Conservation (phyloP, 2,329 filamentous ascomycete genomes). For the Pyrenochaeta sp. region DNA sequence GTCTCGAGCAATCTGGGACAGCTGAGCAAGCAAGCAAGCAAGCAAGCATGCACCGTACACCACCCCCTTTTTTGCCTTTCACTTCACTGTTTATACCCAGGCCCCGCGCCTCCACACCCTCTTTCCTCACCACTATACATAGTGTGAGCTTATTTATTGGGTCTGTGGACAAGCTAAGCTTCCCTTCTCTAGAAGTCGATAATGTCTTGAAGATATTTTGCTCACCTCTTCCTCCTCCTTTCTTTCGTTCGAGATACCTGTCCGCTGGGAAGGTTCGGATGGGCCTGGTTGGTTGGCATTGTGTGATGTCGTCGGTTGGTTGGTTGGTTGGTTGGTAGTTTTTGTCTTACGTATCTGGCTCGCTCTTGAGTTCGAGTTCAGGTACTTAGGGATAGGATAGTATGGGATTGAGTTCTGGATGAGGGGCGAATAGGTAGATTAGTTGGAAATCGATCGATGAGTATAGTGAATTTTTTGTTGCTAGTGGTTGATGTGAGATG, state of each 20-base stretch:
- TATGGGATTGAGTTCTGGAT: background rate
- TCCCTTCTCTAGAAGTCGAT: constrained; percentile 1
- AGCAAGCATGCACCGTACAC: background rate
- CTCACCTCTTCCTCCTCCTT: background rate
- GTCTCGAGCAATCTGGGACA: too few relatives aligned
- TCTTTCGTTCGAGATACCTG: background rate
- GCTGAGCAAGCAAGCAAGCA: too few relatives aligned
- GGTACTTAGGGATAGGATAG: background rate
- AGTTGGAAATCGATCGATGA: background rate
- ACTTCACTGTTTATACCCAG: constrained; percentile 1
- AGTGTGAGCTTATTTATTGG: background rate
- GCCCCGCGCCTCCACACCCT: background rate
- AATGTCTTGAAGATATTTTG: constrained; percentile 7
- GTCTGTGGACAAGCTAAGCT: background rate
- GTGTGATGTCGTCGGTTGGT: too few relatives aligned
- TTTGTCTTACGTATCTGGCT: background rate
- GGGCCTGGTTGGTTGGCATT: too few relatives aligned
- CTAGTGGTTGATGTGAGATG: too few relatives aligned
- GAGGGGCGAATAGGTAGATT: background rate
- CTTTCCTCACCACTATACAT: background rate
- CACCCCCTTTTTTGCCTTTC: background rate
- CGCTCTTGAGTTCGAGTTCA: background rate
- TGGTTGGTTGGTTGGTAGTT: background rate
- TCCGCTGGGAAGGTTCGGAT: constrained; percentile 1
- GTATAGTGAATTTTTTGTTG: background rate